phyloP scores from a whole-genome alignment of 331 rosid species.

The Stylosanthes scabra region DNA sequence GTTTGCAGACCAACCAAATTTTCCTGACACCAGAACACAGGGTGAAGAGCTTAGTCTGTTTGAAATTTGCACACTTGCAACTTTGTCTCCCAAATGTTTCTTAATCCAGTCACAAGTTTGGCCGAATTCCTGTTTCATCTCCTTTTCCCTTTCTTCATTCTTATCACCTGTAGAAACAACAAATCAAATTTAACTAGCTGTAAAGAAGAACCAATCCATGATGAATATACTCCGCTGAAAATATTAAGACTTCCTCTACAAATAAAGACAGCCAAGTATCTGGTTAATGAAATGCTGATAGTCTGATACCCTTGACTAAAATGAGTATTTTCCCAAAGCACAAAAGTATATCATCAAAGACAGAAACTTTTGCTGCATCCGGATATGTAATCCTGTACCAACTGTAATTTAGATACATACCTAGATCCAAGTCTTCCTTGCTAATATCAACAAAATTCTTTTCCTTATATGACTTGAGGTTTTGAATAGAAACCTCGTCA shows the following conservation, averaged over 20 bases:
- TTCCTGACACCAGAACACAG: conserved; percentile 93
- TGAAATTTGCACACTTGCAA: conserved; percentile 91
- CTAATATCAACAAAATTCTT: conserved; percentile 92
- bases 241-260: neutral
- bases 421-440: conserved; percentile 95
- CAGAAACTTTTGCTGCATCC: neutral
- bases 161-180: conserved; percentile 71
- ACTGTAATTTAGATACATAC: conserved; percentile 46
- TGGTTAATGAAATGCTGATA: conserved; percentile 10
- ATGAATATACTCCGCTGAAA: neutral
- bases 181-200: conserved; percentile 23
- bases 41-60: conserved; percentile 93
- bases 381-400: no score
- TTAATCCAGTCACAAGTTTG: conserved; percentile 95
- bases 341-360: conserved; percentile 14
- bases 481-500: conserved; percentile 94
- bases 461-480: conserved; percentile 88
- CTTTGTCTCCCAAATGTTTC: conserved; percentile 89
- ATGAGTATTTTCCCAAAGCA: neutral
- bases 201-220: conserved; percentile 20
- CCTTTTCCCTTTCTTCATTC: conserved; percentile 90
- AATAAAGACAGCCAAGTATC: conserved; percentile 2
- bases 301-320: neutral
- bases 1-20: conserved; percentile 99
- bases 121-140: conserved; percentile 84